Base-by-base conservation (phyloP, 129 eudicot genomes). In the Sambucus nigra region DNA sequence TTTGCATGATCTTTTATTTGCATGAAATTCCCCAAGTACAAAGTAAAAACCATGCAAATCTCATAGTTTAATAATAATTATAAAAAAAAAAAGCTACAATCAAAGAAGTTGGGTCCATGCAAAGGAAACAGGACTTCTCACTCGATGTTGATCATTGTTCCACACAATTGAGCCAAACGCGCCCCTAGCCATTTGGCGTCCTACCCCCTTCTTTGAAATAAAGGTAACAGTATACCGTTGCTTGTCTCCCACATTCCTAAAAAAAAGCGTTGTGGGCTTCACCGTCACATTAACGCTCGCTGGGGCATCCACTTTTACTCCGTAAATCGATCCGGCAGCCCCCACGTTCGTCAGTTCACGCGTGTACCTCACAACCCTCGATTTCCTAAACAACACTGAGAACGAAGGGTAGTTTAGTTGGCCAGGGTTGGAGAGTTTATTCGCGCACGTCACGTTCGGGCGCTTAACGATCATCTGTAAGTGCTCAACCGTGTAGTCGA, bases 381-480 rank as follows among this genome's bases (percentile, higher is more conserved):
- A 73, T 55, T 74, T 79, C 55, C 72, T 73, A 25, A 91, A 91
- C 25, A 78, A 25, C 33, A 85, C 94, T 0, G 95, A 81, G 62
- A 91, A 91, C 0, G 98, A 91, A 0, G 98, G 98, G 62, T 91
- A 91, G 84, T 91, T 91, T 18, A 91, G 73, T 61, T 80, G 80
- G 33, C 95, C 95, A 0, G 95, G 95, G 51, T 79, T 76, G 0
- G 72, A 51, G 25, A 81, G 51, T 48, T 70, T 76, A 64, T 52
- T 78, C 23, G 81, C 28, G 29, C 97, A 89, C 1, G 85, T 78
- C 38, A 81, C 63, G 29, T 91, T 85, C 2, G 85, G 62, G 17
- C 74, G 83, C 65, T 80, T 91, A 46, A 64, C 81, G 16, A 91
- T 69, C 5, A 68, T 29, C 21, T 76, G 81, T 15, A 82, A 67